phyloP scores from a whole-genome alignment of 2,329 filamentous ascomycete species.

The Penicillium glabrum region DNA sequence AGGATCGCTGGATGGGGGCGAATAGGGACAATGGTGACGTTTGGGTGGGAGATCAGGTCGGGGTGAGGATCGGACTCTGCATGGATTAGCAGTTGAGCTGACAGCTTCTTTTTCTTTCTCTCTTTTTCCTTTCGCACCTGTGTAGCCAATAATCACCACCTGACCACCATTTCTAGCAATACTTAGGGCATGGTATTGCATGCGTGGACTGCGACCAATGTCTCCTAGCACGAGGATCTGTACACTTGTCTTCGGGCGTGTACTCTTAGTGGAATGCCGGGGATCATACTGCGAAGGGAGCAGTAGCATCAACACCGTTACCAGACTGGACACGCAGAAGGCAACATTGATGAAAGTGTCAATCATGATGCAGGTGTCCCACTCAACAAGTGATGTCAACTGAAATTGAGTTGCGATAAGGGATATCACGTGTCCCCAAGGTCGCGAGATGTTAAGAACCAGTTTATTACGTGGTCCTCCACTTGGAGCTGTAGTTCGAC shows the following conservation, averaged over 20 bases:
- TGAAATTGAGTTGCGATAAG: slow-evolving; percentile 1
- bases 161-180: slow-evolving; percentile 77
- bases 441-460: background rate
- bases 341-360: slow-evolving; percentile 36
- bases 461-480: background rate
- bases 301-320: slow-evolving; percentile 53
- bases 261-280: slow-evolving; percentile 14
- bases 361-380: slow-evolving; percentile 29
- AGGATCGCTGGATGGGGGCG: slow-evolving; percentile 66
- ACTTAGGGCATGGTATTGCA: slow-evolving; percentile 97
- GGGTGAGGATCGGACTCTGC: slow-evolving; percentile 78
- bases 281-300: slow-evolving; percentile 55
- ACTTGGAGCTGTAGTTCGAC: background rate
- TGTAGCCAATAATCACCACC: slow-evolving; percentile 86
- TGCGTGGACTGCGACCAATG: slow-evolving; percentile 91
- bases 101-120: background rate
- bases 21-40: slow-evolving; percentile 71
- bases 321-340: slow-evolving; percentile 47
- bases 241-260: slow-evolving; percentile 50
- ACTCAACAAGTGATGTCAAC: background rate
- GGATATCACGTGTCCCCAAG: slow-evolving; percentile 2
- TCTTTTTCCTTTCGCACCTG: slow-evolving; percentile 55
- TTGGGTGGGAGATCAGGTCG: slow-evolving; percentile 66
- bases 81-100: background rate
- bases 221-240: slow-evolving; percentile 93